Evolutionary conservation across 2,329 filamentous ascomycete genomes (phyloP).

Genomic region (Amesomyces nigricolor): DNA sequence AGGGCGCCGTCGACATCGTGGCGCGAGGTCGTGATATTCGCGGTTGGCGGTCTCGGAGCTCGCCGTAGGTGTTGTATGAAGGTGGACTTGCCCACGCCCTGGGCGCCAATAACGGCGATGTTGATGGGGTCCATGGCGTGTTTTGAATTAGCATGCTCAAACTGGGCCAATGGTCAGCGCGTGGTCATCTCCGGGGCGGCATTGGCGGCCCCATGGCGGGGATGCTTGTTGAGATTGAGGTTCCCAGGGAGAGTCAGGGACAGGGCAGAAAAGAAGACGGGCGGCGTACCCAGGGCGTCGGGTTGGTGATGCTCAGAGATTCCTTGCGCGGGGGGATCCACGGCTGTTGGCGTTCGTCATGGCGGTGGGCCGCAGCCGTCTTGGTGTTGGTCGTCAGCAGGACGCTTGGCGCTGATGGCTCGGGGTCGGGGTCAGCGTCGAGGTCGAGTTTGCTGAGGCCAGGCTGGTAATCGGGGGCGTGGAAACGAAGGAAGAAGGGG

Average conservation of each 20-base stretch:
- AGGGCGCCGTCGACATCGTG: slow-evolving; percentile 53
- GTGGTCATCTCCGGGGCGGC: background rate
- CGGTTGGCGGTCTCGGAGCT: slow-evolving; percentile 46
- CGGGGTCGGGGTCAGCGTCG: slow-evolving; percentile 29
- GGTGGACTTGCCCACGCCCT: slow-evolving; percentile 62
- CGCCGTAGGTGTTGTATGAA: slow-evolving; percentile 61
- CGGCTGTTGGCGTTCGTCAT: slow-evolving; percentile 39
- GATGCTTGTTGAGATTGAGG: background rate
- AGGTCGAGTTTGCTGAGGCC: slow-evolving; percentile 28
- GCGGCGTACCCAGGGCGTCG: slow-evolving; percentile 28
- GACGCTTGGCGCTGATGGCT: slow-evolving; percentile 18
- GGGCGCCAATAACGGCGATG: slow-evolving; percentile 61
- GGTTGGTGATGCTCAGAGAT: slow-evolving; percentile 36
- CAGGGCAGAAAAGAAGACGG: background rate
- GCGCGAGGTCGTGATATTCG: slow-evolving; percentile 51
- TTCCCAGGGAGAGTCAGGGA: background rate
- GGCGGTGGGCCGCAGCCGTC: slow-evolving; percentile 18
- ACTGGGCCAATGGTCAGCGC: slow-evolving; percentile 23
- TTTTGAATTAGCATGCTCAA: slow-evolving; percentile 26
- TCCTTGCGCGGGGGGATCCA: slow-evolving; percentile 46
- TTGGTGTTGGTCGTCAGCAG: background rate
- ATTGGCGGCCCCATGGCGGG: background rate
- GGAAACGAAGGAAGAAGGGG: slow-evolving; percentile 47
- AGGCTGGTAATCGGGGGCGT: slow-evolving; percentile 31
- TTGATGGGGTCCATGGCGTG: slow-evolving; percentile 53